phyloP scores from a whole-genome alignment of 2,329 filamentous ascomycete genomes.

The Trichothecium sympodiale region DNA sequence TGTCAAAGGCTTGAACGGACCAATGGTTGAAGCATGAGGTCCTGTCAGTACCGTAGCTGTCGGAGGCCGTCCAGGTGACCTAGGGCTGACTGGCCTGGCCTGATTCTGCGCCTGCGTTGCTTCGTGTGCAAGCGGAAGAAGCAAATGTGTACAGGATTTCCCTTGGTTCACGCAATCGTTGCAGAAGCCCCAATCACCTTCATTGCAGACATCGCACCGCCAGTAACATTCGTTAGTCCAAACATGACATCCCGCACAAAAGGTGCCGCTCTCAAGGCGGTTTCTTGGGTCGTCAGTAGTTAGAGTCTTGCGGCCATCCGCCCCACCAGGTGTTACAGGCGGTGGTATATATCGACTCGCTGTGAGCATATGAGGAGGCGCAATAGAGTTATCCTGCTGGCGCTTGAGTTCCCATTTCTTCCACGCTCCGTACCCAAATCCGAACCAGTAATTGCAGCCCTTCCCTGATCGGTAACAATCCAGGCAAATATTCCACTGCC shows the following conservation, averaged over 20 bases:
- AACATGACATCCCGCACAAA: conserved; percentile 65
- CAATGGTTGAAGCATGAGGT: conserved; percentile 32
- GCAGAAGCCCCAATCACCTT: conserved; percentile 93
- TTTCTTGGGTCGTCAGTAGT: conserved; percentile 57
- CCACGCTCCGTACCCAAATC: conserved; percentile 67
- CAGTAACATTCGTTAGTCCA: conserved; percentile 80
- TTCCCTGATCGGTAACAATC: conserved; percentile 66
- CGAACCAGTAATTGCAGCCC: conserved; percentile 81
- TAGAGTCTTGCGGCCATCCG: conserved; percentile 43
- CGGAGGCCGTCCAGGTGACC: conserved; percentile 31
- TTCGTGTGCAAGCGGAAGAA: conserved; percentile 64
- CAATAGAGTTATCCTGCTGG: conserved; percentile 25
- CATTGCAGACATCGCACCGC: conserved; percentile 79
- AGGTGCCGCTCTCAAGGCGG: conserved; percentile 67
- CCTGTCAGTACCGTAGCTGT: conserved; percentile 38
- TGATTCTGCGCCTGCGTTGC: conserved; percentile 17
- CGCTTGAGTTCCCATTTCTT: conserved; percentile 50
- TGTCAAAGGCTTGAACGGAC: conserved; percentile 54
- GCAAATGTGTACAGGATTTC: conserved; percentile 66
- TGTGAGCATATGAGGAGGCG: conserved; percentile 45
- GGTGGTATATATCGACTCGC: conserved; percentile 46
- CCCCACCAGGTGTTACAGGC: conserved; percentile 35
- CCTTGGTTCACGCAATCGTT: conserved; percentile 78
- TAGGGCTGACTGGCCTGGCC: conserved; percentile 26
- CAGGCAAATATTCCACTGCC: conserved; percentile 69